Base-by-base conservation (phyloP, 768 basidiomycete species). In the Gautieria morchelliformis region DNA sequence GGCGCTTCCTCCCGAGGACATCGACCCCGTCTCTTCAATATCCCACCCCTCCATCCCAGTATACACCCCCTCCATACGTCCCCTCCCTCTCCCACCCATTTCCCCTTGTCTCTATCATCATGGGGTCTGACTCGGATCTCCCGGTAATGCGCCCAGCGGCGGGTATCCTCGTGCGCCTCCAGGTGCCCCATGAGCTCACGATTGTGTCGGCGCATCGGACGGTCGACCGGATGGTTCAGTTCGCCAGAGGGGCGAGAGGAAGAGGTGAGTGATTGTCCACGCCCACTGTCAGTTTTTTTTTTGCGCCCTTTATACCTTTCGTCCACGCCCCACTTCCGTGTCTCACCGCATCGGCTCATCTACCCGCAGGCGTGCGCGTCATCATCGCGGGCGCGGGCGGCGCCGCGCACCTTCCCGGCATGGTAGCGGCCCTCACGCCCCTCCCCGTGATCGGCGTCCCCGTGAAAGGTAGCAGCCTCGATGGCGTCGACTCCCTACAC, bases 71-170 rank as follows among this genome's bases (percentile, higher is more conserved):
- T 67, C 0, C 64, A 74, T 0, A 74, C 77, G 1, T 55, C 64
- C 2, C 76, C 1, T 72, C 75, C 1, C 75, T 79, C 66, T 80
- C 90, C 7, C 79, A 85, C 65, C 67, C 71, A 0, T 74, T 81
- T 52, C 93, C 95, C 6, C 77, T 97, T 11, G 89, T 97, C 0
- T 87, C 89, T 0, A 79, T 99, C 59, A 93, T 99, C 68, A 99
- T 98, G 96, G 96, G 96, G 17, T 95, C 93, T 10, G 95, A 98
- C 71, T 97, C 95, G 14, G 96, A 99, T 68, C 74, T 99, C n/a
- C 89, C 92, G 0, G 83, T 85, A 19, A 93, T 99, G 87, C 77
- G 89, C 15, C 87, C 93, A 5, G 91, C 89, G 15, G 88, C 95
- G 0, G 82, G 78, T 45, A 84, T 96, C 57, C 80, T 98, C 19